phyloP scores from a whole-genome alignment of 1,284 basidiomycete species.

The Ganoderma multipileum region DNA sequence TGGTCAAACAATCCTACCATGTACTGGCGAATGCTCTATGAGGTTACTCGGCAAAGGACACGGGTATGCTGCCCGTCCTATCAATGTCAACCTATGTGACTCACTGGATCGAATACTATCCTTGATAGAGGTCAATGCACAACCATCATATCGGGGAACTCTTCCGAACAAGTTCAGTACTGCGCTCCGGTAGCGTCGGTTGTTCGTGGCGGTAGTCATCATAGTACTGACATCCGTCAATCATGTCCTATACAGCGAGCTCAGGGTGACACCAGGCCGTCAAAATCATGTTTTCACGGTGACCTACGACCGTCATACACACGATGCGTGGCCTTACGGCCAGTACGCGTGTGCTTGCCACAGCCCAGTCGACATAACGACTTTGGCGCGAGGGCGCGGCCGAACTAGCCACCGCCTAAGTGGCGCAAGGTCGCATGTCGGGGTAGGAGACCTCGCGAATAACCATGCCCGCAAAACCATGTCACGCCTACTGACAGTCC shows the following conservation, averaged over 20 bases:
- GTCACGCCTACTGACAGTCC: neutral
- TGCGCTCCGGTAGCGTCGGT: neutral
- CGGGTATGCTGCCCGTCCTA: neutral
- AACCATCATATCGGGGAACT: neutral
- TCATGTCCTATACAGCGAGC: neutral
- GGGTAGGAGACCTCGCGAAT: neutral
- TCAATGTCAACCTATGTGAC: neutral
- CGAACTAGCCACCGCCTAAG: neutral
- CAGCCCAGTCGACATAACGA: neutral
- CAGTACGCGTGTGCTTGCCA: neutral
- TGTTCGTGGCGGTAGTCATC: neutral
- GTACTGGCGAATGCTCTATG: neutral
- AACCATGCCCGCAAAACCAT: neutral
- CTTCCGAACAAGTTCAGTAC: neutral
- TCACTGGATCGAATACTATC: neutral
- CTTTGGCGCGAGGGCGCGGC: neutral
- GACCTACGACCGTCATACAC: neutral
- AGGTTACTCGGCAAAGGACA: neutral
- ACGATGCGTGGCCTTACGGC: neutral
- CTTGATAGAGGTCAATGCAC: neutral
- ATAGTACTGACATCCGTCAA: neutral
- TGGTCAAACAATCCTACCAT: conserved; percentile 6
- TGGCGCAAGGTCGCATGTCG: neutral
- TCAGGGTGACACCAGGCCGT: too few relatives aligned
- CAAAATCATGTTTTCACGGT: neutral